These are phyloP conservation scores for Schizophyllum commune DNA, from an alignment of 1,284 basidiomycete species.

Conservation along the genomic window DNA sequence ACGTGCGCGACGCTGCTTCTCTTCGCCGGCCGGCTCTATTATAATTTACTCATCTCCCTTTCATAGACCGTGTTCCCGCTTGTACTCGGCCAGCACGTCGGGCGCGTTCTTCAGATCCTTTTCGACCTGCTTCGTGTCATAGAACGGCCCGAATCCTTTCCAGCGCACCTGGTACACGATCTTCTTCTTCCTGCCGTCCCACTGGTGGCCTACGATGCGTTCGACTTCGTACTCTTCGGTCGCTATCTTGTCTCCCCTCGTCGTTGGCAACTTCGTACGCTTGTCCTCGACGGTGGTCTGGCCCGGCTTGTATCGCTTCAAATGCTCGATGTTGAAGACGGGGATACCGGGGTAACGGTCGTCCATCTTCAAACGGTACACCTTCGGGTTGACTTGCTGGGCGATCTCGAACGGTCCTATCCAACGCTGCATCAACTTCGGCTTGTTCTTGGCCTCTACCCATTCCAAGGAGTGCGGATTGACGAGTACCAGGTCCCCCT, in stretches of 20 bases:
- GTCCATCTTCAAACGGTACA: conserved; percentile 20
- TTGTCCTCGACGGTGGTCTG: too few relatives aligned
- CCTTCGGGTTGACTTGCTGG: conserved; percentile 17
- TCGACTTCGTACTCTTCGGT: too few relatives aligned
- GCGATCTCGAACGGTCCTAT: conserved; percentile 26
- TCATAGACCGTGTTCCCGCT: too few relatives aligned
- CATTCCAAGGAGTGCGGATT: conserved; percentile 23
- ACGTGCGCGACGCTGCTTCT: too few relatives aligned
- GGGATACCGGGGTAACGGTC: conserved; percentile 19
- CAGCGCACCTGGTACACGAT: conserved; percentile 13
- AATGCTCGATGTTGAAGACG: conserved; percentile 22
- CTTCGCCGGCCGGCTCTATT: too few relatives aligned
- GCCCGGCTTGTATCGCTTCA: conserved; percentile 18
- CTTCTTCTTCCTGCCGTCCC: too few relatives aligned
- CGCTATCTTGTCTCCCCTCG: too few relatives aligned
- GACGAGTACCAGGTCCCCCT: conserved; percentile 20
- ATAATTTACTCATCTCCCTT: too few relatives aligned
- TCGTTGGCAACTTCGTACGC: background rate
- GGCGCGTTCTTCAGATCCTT: too few relatives aligned
- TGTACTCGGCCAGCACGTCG: too few relatives aligned
- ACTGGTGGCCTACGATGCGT: too few relatives aligned
- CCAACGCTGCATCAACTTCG: conserved; percentile 22
- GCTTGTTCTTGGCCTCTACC: conserved; percentile 18
- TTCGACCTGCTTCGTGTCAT: conserved; percentile 4
- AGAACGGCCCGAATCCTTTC: conserved; percentile 15